phyloP scores from a whole-genome alignment of 129 eudicot genomes.

The Ambrosia trifida region DNA sequence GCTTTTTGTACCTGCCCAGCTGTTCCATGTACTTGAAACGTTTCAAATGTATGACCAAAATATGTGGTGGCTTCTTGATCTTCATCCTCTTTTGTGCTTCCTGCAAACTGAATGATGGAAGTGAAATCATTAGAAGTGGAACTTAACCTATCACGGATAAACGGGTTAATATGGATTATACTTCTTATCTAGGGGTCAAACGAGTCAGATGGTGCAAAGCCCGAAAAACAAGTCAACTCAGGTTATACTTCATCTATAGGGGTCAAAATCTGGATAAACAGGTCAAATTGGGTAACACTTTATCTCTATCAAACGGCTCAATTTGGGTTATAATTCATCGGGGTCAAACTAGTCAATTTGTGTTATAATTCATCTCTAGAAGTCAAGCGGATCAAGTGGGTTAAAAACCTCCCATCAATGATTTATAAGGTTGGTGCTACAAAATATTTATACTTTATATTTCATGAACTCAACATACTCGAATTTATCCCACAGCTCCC shows the following conservation, averaged over 20 bases:
- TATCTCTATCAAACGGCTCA: too few species aligned
- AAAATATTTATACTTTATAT: neutral
- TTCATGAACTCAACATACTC: neutral
- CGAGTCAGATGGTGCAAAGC: neutral
- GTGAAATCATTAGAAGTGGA: neutral
- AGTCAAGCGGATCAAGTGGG: neutral
- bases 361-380: neutral
- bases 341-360: neutral
- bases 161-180: neutral
- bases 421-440: neutral
- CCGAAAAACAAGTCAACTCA: too few species aligned
- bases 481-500: neutral
- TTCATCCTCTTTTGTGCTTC: constrained; percentile 88
- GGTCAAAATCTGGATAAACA: neutral
- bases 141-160: neutral
- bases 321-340: too few species aligned
- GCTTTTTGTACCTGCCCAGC: constrained; percentile 65
- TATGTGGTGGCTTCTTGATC: constrained; percentile 69
- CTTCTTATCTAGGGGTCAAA: neutral
- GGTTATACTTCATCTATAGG: too few species aligned
- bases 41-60: constrained; percentile 72
- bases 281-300: too few species aligned
- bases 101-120: constrained; percentile 48
- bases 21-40: constrained; percentile 81
- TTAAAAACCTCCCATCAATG: neutral